A percentile compares a stretch with the other conserved stretches of the same genome.
Evolutionary conservation across 2,329 filamentous ascomycete species (phyloP).

Genomic region (Exophiala calicioides): DNA sequence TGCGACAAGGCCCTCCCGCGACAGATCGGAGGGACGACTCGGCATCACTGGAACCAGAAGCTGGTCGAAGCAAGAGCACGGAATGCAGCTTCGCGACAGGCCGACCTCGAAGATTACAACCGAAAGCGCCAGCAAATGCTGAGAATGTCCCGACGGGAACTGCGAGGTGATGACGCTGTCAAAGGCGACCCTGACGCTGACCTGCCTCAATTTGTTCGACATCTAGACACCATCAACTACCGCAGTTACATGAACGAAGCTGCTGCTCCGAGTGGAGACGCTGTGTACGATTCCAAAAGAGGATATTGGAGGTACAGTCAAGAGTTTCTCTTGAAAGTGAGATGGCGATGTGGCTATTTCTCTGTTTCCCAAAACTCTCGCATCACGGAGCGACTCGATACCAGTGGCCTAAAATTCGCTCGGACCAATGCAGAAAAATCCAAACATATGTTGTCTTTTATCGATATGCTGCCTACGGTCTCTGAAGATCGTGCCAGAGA

Average conservation of each 20-base stretch:
- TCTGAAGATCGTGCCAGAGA: constrained; percentile 3
- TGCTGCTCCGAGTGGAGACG: constrained; percentile 23
- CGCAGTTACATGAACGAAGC: constrained; percentile 22
- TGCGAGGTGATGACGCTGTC: constrained; percentile 30
- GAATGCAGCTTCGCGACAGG: constrained; percentile 24
- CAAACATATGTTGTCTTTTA: constrained; percentile 4
- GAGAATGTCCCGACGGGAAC: constrained; percentile 30
- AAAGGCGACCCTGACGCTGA: constrained; percentile 28
- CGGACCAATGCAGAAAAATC: constrained; percentile 21
- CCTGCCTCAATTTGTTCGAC: constrained; percentile 26
- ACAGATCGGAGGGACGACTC: constrained; percentile 27
- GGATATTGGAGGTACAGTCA: constrained; percentile 29
- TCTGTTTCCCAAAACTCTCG: not conserved
- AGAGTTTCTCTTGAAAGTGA: constrained; percentile 21
- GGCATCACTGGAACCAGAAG: constrained; percentile 30
- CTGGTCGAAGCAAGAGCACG: constrained; percentile 29
- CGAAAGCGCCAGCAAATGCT: constrained; percentile 20
- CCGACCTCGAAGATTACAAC: constrained; percentile 32
- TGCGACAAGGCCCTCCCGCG: constrained; percentile 33
- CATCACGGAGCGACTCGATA: not conserved
- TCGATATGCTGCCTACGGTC: constrained; percentile 2
- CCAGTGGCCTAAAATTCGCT: constrained; percentile 6
- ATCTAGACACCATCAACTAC: constrained; percentile 32
- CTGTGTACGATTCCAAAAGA: constrained; percentile 30
- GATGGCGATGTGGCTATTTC: constrained; percentile 7